Evolutionary conservation across 345 rosid genomes (phyloP), one percentile per base, ranked within the genome.

Genomic region (Tarenaya hassleriana): DNA sequence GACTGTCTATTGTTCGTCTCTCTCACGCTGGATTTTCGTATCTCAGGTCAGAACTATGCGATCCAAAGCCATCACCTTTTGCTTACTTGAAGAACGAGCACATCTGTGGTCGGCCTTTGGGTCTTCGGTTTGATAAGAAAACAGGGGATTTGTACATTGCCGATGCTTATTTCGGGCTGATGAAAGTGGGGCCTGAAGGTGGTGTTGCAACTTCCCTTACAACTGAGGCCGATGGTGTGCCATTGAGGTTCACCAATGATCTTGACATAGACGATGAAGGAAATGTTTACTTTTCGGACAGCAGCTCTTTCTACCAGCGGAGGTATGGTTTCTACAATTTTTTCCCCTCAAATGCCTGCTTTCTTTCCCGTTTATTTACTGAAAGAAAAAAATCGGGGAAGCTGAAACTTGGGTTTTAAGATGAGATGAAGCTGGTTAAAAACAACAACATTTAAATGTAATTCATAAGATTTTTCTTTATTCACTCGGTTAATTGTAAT

Each of bases 161-260:
- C 1, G 98, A 91, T 68, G 96, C 96, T 15, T 91, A 87, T 66
- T 69, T 87, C 6, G 95, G 96, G 75, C 73, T 91, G 40, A 69
- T 87, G 88, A 87, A 84, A 61, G 98, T 91, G 1, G 92, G 95
- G 27, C 92, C 92, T 31, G 71, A 80, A 72, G 96, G 98, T 27
- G 95, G 98, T 29, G 55, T n/a, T n/a, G n/a, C n/a, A 0, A 82
- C 84, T 61, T 70, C 81, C 34, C 77, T 91, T 47, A 46, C 84
- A 39, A 74, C 70, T 5, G 89, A 82, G 58, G 95, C 82, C 16
- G 95, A 87, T 63, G 98, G 98, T n/a, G 68, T 84, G 40, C 89
- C 88, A 1, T 45, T 91, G 60, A 52, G 75, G 64, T 91, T 91
- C 56, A 82, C 92, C 41, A 91, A 87, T 64, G 98, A 91, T 60